Conservation (phyloP, 441 rosid genomes). For the Pelargonium exstipulatum region DNA sequence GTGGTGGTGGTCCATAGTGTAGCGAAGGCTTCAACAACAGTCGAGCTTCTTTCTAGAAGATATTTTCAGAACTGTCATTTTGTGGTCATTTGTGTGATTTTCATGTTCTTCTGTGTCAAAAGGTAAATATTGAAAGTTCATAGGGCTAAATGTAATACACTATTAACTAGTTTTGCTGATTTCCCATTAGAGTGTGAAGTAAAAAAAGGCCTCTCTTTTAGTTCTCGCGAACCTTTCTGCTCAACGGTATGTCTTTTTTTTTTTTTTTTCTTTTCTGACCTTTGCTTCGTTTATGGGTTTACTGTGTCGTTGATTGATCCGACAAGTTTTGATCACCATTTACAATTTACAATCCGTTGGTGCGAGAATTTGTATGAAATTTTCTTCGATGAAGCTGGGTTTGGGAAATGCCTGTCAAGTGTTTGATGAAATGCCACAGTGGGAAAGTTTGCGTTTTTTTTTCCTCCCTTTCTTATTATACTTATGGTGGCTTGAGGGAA, state of each 20-base stretch:
- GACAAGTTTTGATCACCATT: neutral
- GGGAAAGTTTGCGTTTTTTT: neutral
- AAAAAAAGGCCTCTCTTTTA: too few relatives aligned
- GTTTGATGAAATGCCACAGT: slow-evolving; percentile 35
- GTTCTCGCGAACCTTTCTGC: too few relatives aligned
- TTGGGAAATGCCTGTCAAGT: slow-evolving; percentile 18
- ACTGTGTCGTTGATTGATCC: neutral
- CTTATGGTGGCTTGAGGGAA: neutral
- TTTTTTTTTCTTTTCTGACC: too few relatives aligned
- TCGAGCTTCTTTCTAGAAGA: neutral
- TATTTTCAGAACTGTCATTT: neutral
- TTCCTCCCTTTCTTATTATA: neutral
- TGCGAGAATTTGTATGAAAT: neutral
- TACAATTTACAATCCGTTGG: neutral
- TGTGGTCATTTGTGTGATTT: neutral
- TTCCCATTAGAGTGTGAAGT: too few relatives aligned
- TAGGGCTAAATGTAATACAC: too few relatives aligned
- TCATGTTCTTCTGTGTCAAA: neutral
- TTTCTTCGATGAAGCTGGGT: neutral
- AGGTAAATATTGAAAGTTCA: neutral
- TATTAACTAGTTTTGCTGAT: too few relatives aligned
- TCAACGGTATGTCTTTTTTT: too few relatives aligned
- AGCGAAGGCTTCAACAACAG: neutral
- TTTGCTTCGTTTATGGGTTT: too few relatives aligned
- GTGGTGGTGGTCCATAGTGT: slow-evolving; percentile 6